A percentile compares a stretch with the other conserved stretches of the same genome.
Evolutionary conservation across 257 asterid genomes (phyloP).

Genomic region (Jacaranda copaia): DNA sequence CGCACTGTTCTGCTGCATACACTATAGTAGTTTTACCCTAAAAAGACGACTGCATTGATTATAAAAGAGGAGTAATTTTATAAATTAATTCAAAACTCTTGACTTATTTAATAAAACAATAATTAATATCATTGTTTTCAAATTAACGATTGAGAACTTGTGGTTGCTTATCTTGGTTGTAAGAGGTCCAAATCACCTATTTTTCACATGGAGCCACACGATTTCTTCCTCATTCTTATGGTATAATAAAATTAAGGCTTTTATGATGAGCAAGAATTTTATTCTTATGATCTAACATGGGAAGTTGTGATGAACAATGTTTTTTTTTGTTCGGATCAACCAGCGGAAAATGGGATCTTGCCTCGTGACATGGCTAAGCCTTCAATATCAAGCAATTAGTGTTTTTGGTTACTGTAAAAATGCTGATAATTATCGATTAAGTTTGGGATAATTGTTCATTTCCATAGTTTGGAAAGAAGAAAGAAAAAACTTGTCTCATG

Average conservation of each 20-base stretch:
- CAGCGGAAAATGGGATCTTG: slow-evolving; percentile 32
- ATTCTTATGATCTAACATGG: slow-evolving; percentile 24
- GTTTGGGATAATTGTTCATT: background rate
- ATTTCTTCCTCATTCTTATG: too few species aligned
- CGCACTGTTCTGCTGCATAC: too few species aligned
- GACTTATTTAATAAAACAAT: too few species aligned
- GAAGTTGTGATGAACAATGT: slow-evolving; percentile 13
- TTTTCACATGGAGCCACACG: background rate
- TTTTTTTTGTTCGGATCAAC: slow-evolving; percentile 1
- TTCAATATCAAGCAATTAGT: background rate
- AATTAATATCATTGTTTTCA: background rate
- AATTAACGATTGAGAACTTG: background rate
- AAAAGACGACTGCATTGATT: too few species aligned
- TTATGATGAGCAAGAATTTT: background rate
- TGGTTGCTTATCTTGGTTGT: background rate
- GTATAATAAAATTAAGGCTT: background rate
- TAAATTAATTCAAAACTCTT: too few species aligned
- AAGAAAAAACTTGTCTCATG: too few species aligned
- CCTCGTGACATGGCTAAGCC: slow-evolving; percentile 5
- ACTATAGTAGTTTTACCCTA: too few species aligned
- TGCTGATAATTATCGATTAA: slow-evolving; percentile 2
- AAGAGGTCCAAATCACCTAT: background rate
- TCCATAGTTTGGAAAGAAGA: background rate
- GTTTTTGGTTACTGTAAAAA: background rate
- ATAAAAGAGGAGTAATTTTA: too few species aligned